Percentiles rank a stretch among this genome's conserved stretches.
phyloP scores from a whole-genome alignment of 441 rosid species.

The Jatropha podagrica region DNA sequence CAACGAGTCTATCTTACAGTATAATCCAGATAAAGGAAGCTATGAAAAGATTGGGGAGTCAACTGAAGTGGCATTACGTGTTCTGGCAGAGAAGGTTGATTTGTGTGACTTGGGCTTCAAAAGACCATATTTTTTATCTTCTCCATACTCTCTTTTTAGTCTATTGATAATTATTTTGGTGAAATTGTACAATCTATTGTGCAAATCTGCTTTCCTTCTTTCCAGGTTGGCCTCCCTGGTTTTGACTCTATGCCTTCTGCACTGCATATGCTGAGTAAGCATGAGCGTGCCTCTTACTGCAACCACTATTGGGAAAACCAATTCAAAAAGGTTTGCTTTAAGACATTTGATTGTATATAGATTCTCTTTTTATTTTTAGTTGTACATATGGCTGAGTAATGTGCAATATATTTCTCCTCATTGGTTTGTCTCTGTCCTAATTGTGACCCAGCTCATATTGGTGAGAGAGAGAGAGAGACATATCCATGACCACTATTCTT shows the following conservation, averaged over 20 bases:
- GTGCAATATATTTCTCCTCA: background rate
- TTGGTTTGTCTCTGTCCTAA: background rate
- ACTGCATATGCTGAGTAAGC: conserved; percentile 86
- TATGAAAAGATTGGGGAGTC: conserved; percentile 99
- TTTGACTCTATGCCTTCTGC: conserved; percentile 99
- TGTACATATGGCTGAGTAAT: background rate
- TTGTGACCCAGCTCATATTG: background rate
- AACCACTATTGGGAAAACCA: conserved; percentile 97
- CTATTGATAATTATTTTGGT: background rate
- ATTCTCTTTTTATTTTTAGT: background rate
- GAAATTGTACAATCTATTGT: background rate
- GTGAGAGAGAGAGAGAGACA: background rate
- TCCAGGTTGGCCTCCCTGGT: conserved; percentile 99
- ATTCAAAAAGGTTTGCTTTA: conserved; percentile 77
- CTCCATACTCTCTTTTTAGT: background rate
- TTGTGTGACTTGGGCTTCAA: conserved; percentile 16
- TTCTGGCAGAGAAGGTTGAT: conserved; percentile 91
- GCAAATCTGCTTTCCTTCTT: conserved; percentile 25
- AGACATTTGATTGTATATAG: conserved; percentile 2
- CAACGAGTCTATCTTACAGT: conserved; percentile 93
- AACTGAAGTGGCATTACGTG: conserved; percentile 98
- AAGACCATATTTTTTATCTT: conserved; percentile 10
- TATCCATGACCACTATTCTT: background rate
- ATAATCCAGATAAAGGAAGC: conserved; percentile 89
- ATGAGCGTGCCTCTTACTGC: conserved; percentile 97